Percentiles rank a stretch among this genome's conserved stretches.
Conservation (phyloP, 2,329 filamentous ascomycete genomes). For the Fusarium graminum region DNA sequence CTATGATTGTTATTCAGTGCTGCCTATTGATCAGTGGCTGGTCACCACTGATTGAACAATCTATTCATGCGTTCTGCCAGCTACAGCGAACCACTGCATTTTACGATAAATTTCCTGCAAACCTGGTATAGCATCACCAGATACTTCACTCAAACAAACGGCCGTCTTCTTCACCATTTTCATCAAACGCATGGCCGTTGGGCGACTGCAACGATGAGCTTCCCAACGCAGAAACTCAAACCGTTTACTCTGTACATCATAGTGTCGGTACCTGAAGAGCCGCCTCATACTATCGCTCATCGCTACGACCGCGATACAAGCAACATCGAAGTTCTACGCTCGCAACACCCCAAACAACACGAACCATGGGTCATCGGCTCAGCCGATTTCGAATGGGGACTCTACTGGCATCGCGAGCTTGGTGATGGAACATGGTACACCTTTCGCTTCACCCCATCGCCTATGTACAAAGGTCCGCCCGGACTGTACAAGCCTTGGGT, state of each 20-base stretch:
- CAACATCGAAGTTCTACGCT: constrained; percentile 12
- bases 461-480: constrained; percentile 18
- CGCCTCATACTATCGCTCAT: constrained; percentile 8
- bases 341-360: constrained; percentile 38
- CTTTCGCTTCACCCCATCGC: constrained; percentile 17
- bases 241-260: constrained; percentile 48
- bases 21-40: background rate
- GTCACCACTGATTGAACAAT: constrained; percentile 6
- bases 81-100: background rate
- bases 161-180: background rate
- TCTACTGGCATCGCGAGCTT: constrained; percentile 52
- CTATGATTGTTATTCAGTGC: background rate
- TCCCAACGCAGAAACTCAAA: constrained; percentile 36
- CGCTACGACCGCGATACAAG: constrained; percentile 32
- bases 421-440: constrained; percentile 50
- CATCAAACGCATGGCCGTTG: background rate
- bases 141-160: background rate
- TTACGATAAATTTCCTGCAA: background rate
- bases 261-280: constrained; percentile 39
- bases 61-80: background rate
- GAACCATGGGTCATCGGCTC: constrained; percentile 38
- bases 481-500: constrained; percentile 32
- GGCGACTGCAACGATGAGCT: constrained; percentile 28
- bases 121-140: background rate
- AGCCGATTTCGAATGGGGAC: constrained; percentile 55